Conservation (phyloP, 306 rosid genomes). For the Gleditsia sinensis region DNA sequence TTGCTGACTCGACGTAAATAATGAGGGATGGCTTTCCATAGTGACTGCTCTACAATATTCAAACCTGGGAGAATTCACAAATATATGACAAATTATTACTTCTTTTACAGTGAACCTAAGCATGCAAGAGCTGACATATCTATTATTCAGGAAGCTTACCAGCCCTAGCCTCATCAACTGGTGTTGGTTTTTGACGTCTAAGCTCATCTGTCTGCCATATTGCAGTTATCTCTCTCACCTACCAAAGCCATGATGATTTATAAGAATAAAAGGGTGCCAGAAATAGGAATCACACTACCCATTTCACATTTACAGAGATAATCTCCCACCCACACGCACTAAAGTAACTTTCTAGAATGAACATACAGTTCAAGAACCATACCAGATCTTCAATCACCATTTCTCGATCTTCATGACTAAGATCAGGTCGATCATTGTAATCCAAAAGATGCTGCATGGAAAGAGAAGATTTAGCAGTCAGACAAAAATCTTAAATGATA, state of each 20-base stretch:
- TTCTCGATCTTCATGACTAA: constrained; percentile 78
- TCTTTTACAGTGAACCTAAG: constrained; percentile 18
- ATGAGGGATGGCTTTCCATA: constrained; percentile 98
- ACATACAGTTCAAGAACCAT: constrained; percentile 38
- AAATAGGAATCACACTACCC: constrained; percentile 10
- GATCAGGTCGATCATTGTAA: constrained; percentile 83
- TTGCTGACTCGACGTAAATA: constrained; percentile 91
- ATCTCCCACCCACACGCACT: constrained; percentile 23
- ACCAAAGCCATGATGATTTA: constrained; percentile 33
- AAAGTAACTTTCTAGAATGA: constrained; percentile 32
- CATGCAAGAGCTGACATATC: constrained; percentile 25
- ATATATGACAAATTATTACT: constrained; percentile 17
- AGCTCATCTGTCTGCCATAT: constrained; percentile 99
- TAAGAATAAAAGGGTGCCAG: constrained; percentile 28
- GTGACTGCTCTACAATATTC: constrained; percentile 96
- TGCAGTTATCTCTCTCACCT: constrained; percentile 96
- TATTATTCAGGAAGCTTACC: constrained; percentile 53
- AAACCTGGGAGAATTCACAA: constrained; percentile 56
- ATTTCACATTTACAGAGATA: constrained; percentile 19
- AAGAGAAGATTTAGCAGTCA: constrained; percentile 24
- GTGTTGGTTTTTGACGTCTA: constrained; percentile 89
- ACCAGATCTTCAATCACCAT: constrained; percentile 95
- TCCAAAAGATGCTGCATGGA: constrained; percentile 78
- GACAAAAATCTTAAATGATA: constrained; percentile 22
- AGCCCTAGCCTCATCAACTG: constrained; percentile 97